phyloP scores from a whole-genome alignment of 257 asterid species.

The Plectranthus barbatus region DNA sequence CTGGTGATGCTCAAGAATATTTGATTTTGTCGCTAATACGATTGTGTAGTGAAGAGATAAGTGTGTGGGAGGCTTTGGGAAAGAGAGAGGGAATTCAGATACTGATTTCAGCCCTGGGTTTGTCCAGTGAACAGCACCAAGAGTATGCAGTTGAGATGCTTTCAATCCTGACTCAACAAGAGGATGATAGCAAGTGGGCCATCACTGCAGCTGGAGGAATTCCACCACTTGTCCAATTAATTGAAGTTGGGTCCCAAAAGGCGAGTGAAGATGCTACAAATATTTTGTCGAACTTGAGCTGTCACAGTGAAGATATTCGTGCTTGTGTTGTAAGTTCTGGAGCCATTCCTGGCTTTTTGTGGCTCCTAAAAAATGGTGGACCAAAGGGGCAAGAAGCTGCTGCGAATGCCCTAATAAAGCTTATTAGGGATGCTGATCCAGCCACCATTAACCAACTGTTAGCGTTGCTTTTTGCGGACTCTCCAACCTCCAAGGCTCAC shows the following conservation, averaged over 20 bases:
- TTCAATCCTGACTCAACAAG: constrained; percentile 64
- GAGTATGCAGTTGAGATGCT: constrained; percentile 77
- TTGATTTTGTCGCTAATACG: constrained; percentile 47
- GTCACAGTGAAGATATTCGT: constrained; percentile 73
- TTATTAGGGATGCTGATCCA: constrained; percentile 47
- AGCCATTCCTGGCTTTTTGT: constrained; percentile 61
- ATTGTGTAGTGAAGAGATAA: constrained; percentile 48
- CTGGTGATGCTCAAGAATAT: constrained; percentile 60
- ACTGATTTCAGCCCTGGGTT: constrained; percentile 64
- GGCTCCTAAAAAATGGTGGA: constrained; percentile 72
- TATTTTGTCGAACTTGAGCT: constrained; percentile 60
- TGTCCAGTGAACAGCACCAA: constrained; percentile 76
- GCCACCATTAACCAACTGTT: constrained; percentile 50
- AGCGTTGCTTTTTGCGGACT: constrained; percentile 54
- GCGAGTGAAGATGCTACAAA: constrained; percentile 61
- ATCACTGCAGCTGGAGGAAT: constrained; percentile 94
- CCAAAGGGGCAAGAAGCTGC: constrained; percentile 70
- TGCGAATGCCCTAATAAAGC: constrained; percentile 48
- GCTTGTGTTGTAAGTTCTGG: constrained; percentile 76
- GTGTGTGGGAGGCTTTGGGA: constrained; percentile 78
- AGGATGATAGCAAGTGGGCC: constrained; percentile 96
- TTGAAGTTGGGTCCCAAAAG: constrained; percentile 65
- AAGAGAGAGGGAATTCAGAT: constrained; percentile 88
- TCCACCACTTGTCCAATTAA: constrained; percentile 76
- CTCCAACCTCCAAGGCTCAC: constrained; percentile 58